phyloP scores from a whole-genome alignment of 2,329 filamentous ascomycete genomes.

The Knufia fluminis region DNA sequence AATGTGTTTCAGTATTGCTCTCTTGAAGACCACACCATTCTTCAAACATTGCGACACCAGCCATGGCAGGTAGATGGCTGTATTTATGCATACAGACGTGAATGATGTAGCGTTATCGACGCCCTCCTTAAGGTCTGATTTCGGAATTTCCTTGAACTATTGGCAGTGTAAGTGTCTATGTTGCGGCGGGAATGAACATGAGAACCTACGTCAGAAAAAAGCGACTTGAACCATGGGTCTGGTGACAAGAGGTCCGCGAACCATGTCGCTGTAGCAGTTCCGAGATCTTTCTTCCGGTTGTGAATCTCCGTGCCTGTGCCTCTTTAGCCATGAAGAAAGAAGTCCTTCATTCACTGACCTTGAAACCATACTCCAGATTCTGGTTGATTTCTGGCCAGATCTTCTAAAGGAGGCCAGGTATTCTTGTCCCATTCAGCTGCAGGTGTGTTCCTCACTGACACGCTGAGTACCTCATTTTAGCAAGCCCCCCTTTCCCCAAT shows the following conservation, averaged over 20 bases:
- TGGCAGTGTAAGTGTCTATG: not conserved
- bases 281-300: conserved; percentile 56
- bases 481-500: not conserved
- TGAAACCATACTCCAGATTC: conserved; percentile 71
- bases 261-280: conserved; percentile 45
- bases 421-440: conserved; percentile 45
- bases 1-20: conserved; percentile 60
- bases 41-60: conserved; percentile 70
- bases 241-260: conserved; percentile 58
- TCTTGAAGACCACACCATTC: conserved; percentile 59
- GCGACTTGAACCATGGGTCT: conserved; percentile 63
- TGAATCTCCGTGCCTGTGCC: conserved; percentile 34
- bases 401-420: conserved; percentile 51
- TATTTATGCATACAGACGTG: conserved; percentile 85
- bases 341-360: conserved; percentile 30
- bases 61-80: conserved; percentile 77
- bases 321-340: not conserved
- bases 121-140: conserved; percentile 50
- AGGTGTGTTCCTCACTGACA: conserved; percentile 26
- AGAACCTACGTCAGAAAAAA: conserved; percentile 57
- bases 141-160: conserved; percentile 53
- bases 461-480: conserved; percentile 29
- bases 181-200: not conserved
- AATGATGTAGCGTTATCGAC: conserved; percentile 67
- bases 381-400: conserved; percentile 51